Conservation (phyloP, 2,329 filamentous ascomycete species). For the Phyllosticta ampelicida region DNA sequence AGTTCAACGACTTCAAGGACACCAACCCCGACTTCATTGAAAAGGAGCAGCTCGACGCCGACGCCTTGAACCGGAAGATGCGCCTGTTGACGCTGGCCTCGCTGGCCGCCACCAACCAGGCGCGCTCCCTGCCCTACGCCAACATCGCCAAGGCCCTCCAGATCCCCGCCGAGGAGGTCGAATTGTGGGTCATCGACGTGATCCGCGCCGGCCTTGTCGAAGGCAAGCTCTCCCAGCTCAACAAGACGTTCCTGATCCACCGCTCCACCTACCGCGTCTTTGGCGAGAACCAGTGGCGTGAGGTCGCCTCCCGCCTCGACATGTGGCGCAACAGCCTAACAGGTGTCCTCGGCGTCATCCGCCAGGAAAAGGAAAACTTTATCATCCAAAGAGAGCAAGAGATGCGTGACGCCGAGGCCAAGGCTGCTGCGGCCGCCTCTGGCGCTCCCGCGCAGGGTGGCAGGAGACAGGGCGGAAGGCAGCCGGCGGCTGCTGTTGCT, state of each 20-base stretch:
- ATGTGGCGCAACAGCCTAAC: slow-evolving; percentile 79
- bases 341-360: slow-evolving; percentile 67
- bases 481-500: not conserved
- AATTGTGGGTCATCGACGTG: slow-evolving; percentile 98
- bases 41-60: slow-evolving; percentile 58
- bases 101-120: slow-evolving; percentile 63
- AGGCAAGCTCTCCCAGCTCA: slow-evolving; percentile 89
- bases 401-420: slow-evolving; percentile 58
- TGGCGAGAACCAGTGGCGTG: slow-evolving; percentile 94
- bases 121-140: slow-evolving; percentile 78
- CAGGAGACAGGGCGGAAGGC: not conserved
- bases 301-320: slow-evolving; percentile 82
- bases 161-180: slow-evolving; percentile 72
- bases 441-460: not conserved
- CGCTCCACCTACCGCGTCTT: slow-evolving; percentile 94
- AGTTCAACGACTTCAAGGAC: slow-evolving; percentile 91
- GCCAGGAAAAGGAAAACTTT: slow-evolving; percentile 70
- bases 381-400: slow-evolving; percentile 69
- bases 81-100: slow-evolving; percentile 87
- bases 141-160: slow-evolving; percentile 77
- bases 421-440: slow-evolving; percentile 30
- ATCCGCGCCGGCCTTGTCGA: slow-evolving; percentile 93
- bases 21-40: slow-evolving; percentile 81
- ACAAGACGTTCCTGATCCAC: slow-evolving; percentile 89
- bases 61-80: slow-evolving; percentile 84